These are phyloP conservation scores for Aspergillus nanangensis DNA, from an alignment of 495 filamentous ascomycete genomes.

Conservation along the genomic window DNA sequence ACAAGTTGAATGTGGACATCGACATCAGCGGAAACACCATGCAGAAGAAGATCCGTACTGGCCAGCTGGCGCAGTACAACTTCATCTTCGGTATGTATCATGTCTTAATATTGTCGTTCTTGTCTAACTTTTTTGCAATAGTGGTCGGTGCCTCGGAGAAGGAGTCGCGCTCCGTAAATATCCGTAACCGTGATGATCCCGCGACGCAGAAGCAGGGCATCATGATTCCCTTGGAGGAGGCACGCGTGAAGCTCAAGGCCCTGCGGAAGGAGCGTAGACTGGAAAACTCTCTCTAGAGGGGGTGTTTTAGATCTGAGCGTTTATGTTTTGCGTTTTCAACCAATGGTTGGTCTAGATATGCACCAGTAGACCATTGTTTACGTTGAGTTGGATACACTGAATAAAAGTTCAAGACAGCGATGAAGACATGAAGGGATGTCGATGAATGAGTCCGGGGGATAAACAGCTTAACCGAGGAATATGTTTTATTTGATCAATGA, in stretches of 20 bases:
- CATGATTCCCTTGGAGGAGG: constrained; percentile 72
- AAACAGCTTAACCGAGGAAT: no score
- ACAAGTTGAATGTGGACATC: constrained; percentile 74
- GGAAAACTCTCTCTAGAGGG: constrained; percentile 43
- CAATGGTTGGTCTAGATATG: neutral
- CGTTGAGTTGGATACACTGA: neutral
- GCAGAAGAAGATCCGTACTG: constrained; percentile 91
- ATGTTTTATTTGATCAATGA: no score
- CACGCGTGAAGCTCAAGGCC: constrained; percentile 63
- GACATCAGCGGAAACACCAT: constrained; percentile 89
- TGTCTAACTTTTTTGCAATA: constrained; percentile 24
- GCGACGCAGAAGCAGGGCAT: constrained; percentile 72
- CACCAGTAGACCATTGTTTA: neutral
- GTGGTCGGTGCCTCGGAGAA: constrained; percentile 83
- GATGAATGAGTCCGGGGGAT: no score
- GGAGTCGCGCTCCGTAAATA: constrained; percentile 74
- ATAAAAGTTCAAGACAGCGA: no score
- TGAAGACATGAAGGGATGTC: neutral
- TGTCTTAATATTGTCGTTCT: neutral
- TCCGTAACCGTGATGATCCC: constrained; percentile 84
- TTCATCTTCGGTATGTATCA: constrained; percentile 67
- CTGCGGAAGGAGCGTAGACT: constrained; percentile 63
- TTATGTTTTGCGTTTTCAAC: constrained; percentile 4
- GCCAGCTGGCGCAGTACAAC: constrained; percentile 85
- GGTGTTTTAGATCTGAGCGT: neutral